Conservation (phyloP, 352 stramenopile genomes). For the Pythium brassicae region DNA sequence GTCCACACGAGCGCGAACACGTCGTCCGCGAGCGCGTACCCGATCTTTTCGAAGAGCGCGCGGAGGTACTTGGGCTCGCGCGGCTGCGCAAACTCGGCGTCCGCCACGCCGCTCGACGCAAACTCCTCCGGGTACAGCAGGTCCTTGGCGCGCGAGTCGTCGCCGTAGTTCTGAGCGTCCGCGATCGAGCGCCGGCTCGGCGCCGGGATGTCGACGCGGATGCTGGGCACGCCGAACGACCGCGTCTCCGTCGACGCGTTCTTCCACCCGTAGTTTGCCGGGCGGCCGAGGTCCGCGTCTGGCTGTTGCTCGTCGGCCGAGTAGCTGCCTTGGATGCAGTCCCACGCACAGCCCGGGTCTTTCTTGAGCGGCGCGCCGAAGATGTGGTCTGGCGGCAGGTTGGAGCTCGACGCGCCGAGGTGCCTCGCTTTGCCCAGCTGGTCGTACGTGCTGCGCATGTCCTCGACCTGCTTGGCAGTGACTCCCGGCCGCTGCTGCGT, state of each 20-base stretch:
- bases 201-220: slow-evolving; percentile 79
- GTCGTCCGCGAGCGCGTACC: slow-evolving; percentile 49
- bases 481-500: slow-evolving; percentile 32
- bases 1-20: slow-evolving; percentile 74
- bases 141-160: slow-evolving; percentile 74
- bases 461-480: slow-evolving; percentile 61
- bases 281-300: slow-evolving; percentile 75
- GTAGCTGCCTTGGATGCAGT: slow-evolving; percentile 85
- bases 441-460: slow-evolving; percentile 70
- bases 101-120: slow-evolving; percentile 66
- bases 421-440: slow-evolving; percentile 70
- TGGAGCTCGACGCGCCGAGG: slow-evolving; percentile 30
- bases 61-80: slow-evolving; percentile 55
- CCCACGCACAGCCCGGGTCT: slow-evolving; percentile 46
- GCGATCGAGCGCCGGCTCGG: slow-evolving; percentile 76
- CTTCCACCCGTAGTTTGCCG: slow-evolving; percentile 84
- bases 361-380: slow-evolving; percentile 56
- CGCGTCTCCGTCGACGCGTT: slow-evolving; percentile 57
- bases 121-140: slow-evolving; percentile 86
- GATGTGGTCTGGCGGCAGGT: slow-evolving; percentile 42
- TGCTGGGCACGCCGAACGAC: slow-evolving; percentile 80
- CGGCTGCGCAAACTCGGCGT: slow-evolving; percentile 80
- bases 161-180: slow-evolving; percentile 89
- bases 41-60: slow-evolving; percentile 66
- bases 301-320: slow-evolving; percentile 74